phyloP scores from a whole-genome alignment of 495 filamentous ascomycete genomes.

The Podospora didyma region DNA sequence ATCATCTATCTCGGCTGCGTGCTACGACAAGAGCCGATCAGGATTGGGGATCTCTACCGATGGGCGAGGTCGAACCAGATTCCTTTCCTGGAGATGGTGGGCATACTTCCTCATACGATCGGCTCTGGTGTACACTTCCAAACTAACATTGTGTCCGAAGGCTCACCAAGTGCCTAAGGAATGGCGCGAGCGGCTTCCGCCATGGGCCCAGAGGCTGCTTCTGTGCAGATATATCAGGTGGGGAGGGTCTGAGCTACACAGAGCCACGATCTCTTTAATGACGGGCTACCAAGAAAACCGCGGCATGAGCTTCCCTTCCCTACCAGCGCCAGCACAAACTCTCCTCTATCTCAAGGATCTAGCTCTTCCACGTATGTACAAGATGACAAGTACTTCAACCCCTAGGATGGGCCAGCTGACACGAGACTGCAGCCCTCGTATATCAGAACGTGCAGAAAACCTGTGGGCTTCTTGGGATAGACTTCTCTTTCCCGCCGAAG shows the following conservation, averaged over 20 bases:
- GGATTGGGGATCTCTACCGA: constrained; percentile 39
- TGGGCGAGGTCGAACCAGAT: constrained; percentile 41
- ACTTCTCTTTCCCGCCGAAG: constrained; percentile 51
- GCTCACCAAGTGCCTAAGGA: constrained; percentile 55
- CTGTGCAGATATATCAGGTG: constrained; percentile 43
- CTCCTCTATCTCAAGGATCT: constrained; percentile 69
- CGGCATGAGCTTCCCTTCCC: constrained; percentile 62
- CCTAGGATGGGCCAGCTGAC: constrained; percentile 13
- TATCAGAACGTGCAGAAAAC: constrained; percentile 60
- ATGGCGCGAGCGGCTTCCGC: constrained; percentile 61
- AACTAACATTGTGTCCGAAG: constrained; percentile 15
- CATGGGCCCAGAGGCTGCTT: constrained; percentile 53
- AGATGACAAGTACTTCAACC: background rate
- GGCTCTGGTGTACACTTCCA: background rate
- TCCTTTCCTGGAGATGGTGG: constrained; percentile 37
- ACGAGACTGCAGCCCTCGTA: constrained; percentile 55
- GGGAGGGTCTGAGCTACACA: constrained; percentile 58
- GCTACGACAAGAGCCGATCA: constrained; percentile 37
- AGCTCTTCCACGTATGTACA: constrained; percentile 66
- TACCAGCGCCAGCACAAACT: constrained; percentile 65
- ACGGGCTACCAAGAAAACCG: constrained; percentile 63
- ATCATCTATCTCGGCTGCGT: constrained; percentile 44
- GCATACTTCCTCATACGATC: constrained; percentile 3
- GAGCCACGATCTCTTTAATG: constrained; percentile 54
- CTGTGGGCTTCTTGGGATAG: constrained; percentile 49